Conservation (phyloP, 129 eudicot species). For the Artemisia tridentata region DNA sequence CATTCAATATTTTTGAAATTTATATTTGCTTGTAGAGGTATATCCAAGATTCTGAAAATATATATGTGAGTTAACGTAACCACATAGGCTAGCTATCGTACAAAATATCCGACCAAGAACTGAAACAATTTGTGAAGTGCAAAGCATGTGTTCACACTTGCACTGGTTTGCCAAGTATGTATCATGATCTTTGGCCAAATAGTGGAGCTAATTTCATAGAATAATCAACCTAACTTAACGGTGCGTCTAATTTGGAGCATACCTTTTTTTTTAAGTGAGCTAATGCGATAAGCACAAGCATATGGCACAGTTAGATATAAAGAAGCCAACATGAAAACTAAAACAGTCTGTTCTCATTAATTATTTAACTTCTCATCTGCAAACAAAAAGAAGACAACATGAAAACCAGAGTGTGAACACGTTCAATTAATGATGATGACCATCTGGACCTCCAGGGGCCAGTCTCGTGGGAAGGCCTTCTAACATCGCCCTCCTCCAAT, state of each 20-base stretch:
- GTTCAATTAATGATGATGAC: conserved; percentile 45
- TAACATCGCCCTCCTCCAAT: conserved; percentile 40
- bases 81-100: neutral
- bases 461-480: conserved; percentile 30
- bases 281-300: no score
- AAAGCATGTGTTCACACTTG: neutral
- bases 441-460: conserved; percentile 55
- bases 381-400: conserved; percentile 14
- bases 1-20: neutral
- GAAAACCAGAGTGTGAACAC: conserved; percentile 5
- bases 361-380: conserved; percentile 12
- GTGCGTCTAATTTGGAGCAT: no score
- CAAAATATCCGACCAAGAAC: neutral
- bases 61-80: no score
- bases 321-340: no score
- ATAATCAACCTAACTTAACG: no score
- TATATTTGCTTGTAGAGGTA: neutral
- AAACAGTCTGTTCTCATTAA: conserved; percentile 13
- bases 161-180: neutral
- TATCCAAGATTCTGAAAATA: no score
- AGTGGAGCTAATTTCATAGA: neutral
- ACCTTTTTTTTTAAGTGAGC: no score
- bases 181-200: conserved; percentile 9
- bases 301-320: no score
- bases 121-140: neutral